A percentile compares a stretch with the other conserved stretches of the same genome.
Evolutionary conservation across 768 basidiomycete species (phyloP).

Genomic region (Gymnopilus junonius): DNA sequence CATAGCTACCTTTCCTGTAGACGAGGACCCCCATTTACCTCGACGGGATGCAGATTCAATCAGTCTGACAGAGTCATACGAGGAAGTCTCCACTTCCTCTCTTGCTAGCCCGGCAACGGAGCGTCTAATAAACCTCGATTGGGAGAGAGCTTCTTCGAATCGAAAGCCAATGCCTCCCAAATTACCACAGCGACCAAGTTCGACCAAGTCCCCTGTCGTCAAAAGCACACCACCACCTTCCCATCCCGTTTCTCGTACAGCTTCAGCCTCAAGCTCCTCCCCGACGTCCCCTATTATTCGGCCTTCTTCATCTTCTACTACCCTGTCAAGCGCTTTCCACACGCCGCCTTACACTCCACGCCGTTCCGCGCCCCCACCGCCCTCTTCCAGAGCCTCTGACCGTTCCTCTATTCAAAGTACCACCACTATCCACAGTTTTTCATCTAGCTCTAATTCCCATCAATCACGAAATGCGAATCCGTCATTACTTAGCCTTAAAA

Average conservation of each 20-base stretch:
- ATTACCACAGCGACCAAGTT: slow-evolving; percentile 50
- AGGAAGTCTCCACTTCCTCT: slow-evolving; percentile 63
- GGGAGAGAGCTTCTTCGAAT: slow-evolving; percentile 49
- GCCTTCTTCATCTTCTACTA: slow-evolving; percentile 37
- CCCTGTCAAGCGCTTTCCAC: slow-evolving; percentile 29
- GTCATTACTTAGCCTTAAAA: slow-evolving; percentile 25
- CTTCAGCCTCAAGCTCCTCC: slow-evolving; percentile 30
- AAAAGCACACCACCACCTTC: slow-evolving; percentile 35
- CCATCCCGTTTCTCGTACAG: slow-evolving; percentile 27
- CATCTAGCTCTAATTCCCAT: slow-evolving; percentile 35
- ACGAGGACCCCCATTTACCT: slow-evolving; percentile 35
- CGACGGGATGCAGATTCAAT: slow-evolving; percentile 44
- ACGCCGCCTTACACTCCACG: slow-evolving; percentile 39
- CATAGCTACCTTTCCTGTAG: slow-evolving; percentile 52
- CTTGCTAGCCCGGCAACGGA: slow-evolving; percentile 54
- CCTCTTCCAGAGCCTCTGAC: slow-evolving; percentile 59
- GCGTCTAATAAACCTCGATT: slow-evolving; percentile 49
- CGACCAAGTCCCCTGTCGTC: slow-evolving; percentile 27
- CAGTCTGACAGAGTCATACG: slow-evolving; percentile 75
- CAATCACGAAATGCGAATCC: slow-evolving; percentile 18
- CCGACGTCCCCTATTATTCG: slow-evolving; percentile 35
- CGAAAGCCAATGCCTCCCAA: slow-evolving; percentile 45
- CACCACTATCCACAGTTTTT: slow-evolving; percentile 39
- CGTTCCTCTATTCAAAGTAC: slow-evolving; percentile 66
- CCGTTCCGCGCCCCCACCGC: slow-evolving; percentile 44